A percentile compares a stretch with the other conserved stretches of the same genome.
phyloP scores from a whole-genome alignment of 192 early-diverging fungal genomes.

The Coemansia guatemalensis region DNA sequence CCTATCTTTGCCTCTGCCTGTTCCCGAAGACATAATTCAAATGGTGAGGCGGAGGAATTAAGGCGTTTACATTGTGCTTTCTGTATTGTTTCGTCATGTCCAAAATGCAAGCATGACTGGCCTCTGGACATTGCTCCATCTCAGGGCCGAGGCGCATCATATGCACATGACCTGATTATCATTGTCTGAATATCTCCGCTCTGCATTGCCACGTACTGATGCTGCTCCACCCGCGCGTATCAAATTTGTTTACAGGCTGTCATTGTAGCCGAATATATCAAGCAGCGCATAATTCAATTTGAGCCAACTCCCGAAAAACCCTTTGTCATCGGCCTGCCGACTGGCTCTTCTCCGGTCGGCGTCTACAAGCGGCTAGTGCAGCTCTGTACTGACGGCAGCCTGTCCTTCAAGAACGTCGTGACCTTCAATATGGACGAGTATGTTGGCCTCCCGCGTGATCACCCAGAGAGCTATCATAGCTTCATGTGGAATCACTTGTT shows the following conservation, averaged over 20 bases:
- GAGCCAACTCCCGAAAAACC: constrained; percentile 69
- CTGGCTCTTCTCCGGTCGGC: constrained; percentile 81
- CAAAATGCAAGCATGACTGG: not conserved
- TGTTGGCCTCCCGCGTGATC: constrained; percentile 78
- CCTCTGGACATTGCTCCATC: not conserved
- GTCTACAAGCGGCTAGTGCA: constrained; percentile 78
- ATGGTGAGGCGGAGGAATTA: not conserved
- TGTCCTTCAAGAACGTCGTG: constrained; percentile 79
- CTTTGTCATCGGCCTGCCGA: constrained; percentile 85
- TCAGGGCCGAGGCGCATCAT: not conserved
- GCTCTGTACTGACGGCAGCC: constrained; percentile 62
- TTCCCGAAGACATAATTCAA: not conserved
- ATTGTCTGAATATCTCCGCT: not conserved
- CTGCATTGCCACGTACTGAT: not conserved
- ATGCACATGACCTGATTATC: constrained; percentile 16
- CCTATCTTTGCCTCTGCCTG: not conserved
- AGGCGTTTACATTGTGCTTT: not conserved
- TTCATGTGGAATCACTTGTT: constrained; percentile 93
- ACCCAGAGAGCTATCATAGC: constrained; percentile 86
- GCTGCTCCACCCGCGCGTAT: not conserved
- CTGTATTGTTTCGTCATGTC: not conserved
- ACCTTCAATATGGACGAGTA: constrained; percentile 96
- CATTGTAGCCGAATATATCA: constrained; percentile 74
- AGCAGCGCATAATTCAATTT: constrained; percentile 76
- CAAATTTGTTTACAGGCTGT: not conserved